phyloP scores from a whole-genome alignment of 768 basidiomycete species.

The Kwoniella europaea region DNA sequence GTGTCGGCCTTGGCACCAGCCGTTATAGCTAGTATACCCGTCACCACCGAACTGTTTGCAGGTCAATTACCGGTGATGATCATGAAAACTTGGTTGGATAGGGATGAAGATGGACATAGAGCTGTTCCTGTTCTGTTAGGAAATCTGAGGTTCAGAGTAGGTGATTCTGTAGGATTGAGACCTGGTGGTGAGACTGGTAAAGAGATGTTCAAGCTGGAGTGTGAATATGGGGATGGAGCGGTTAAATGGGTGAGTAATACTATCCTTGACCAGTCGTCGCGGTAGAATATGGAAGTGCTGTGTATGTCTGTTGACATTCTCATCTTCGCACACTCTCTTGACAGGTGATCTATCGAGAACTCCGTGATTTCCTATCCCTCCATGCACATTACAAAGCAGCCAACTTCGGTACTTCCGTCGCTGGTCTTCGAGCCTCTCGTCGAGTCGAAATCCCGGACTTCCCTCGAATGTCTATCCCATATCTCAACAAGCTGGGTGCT shows the following conservation, averaged over 20 bases:
- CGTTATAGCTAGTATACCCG: constrained; percentile 48
- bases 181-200: constrained; percentile 49
- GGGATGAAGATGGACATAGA: constrained; percentile 57
- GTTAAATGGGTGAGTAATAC: constrained; percentile 75
- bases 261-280: too few relatives aligned
- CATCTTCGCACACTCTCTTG: neutral
- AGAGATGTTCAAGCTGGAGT: constrained; percentile 62
- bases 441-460: constrained; percentile 84
- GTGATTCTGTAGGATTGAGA: constrained; percentile 56
- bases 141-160: constrained; percentile 56
- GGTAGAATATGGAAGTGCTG: too few relatives aligned
- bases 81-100: constrained; percentile 57
- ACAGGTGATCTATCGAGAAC: constrained; percentile 67
- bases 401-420: constrained; percentile 62
- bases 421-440: constrained; percentile 71
- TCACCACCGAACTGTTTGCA: constrained; percentile 57
- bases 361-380: constrained; percentile 86
- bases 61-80: constrained; percentile 58
- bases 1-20: constrained; percentile 44
- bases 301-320: neutral
- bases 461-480: constrained; percentile 82
- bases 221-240: constrained; percentile 92
- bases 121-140: constrained; percentile 58
- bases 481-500: constrained; percentile 78
- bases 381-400: constrained; percentile 88